These are phyloP conservation scores for Phalaenopsis aphrodite DNA, from an alignment of 106 monocot genomes.

Conservation along the genomic window DNA sequence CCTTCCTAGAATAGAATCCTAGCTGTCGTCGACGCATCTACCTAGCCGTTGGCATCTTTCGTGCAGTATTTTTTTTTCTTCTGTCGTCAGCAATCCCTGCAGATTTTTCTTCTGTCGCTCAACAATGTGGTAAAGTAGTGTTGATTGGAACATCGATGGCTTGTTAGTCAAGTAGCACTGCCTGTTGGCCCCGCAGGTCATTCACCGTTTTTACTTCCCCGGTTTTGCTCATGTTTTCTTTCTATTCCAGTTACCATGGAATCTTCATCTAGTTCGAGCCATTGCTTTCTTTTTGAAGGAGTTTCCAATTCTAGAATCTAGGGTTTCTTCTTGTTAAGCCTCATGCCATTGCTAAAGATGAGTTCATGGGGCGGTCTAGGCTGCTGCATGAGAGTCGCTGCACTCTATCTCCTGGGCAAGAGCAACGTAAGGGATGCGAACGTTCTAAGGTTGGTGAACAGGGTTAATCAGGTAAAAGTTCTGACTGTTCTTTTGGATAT, in stretches of 20 bases:
- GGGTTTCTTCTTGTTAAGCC: background rate
- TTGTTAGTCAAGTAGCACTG: background rate
- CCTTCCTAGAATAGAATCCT: too few species aligned
- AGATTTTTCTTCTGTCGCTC: too few species aligned
- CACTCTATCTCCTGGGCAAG: constrained; percentile 78
- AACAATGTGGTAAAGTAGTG: too few species aligned
- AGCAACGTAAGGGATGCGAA: constrained; percentile 86
- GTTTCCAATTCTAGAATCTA: background rate
- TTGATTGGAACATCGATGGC: background rate
- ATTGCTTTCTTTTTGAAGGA: background rate
- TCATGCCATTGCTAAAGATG: constrained; percentile 14
- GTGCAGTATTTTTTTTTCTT: too few species aligned
- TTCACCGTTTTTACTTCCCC: background rate
- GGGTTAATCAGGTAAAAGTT: constrained; percentile 74
- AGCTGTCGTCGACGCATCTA: too few species aligned
- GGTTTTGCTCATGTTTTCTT: background rate
- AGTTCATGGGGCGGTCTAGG: constrained; percentile 85
- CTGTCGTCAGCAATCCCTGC: too few species aligned
- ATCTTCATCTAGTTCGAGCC: background rate
- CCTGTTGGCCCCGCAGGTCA: background rate
- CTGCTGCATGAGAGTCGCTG: constrained; percentile 81
- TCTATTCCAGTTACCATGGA: background rate
- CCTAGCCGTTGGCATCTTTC: too few species aligned
- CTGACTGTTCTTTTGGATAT: constrained; percentile 67
- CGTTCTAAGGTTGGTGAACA: constrained; percentile 56